Evolutionary conservation across 768 basidiomycete genomes (phyloP), one percentile per base, ranked within the genome.

Genomic region (Calvatia gigantea): DNA sequence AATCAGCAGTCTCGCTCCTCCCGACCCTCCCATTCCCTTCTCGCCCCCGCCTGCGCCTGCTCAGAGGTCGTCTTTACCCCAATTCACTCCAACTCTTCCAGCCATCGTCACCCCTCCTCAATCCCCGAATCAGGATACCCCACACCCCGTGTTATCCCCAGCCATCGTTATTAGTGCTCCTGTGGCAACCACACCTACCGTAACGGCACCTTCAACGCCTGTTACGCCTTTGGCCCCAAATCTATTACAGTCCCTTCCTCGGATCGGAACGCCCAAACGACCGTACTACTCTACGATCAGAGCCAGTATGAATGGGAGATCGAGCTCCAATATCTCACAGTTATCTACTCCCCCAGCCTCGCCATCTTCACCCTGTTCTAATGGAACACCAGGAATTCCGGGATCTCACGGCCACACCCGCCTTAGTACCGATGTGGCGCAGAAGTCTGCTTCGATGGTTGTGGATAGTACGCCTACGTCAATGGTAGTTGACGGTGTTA

Each of bases 221-320:
- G 23, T 33, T 31, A 21, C 38, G 9, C 15, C 37, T 29, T 14
- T 39, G 8, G 3, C 28, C 12, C 46, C 47, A 15, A 6, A n/a
- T 7, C 37, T 25, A 6, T 9, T 31, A 28, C 46, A 27, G 38
- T 12, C 39, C 8, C 37, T 58, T 31, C 58, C 58, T 32, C 54
- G 61, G 27, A 56, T 59, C 27, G 61, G 61, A 43, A 56, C 56
- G 19, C 58, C 58, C 7, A 57, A 58, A 35, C 54, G 61, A 2
- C 61, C 61, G 32, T 61, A 61, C 52, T 61, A 57, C 49, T 57
- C 55, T 46, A 58, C 56, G 28, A 53, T 61, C 47, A 58, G 61
- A 14, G 54, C 46, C 8, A 48, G 21, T 25, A 45, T 37, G 53
- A 54, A 21, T 15, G 17, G 19, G 14, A 39, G 39, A 12, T 28